phyloP scores from a whole-genome alignment of 768 basidiomycete species.

The Fomitopsis pulvina region DNA sequence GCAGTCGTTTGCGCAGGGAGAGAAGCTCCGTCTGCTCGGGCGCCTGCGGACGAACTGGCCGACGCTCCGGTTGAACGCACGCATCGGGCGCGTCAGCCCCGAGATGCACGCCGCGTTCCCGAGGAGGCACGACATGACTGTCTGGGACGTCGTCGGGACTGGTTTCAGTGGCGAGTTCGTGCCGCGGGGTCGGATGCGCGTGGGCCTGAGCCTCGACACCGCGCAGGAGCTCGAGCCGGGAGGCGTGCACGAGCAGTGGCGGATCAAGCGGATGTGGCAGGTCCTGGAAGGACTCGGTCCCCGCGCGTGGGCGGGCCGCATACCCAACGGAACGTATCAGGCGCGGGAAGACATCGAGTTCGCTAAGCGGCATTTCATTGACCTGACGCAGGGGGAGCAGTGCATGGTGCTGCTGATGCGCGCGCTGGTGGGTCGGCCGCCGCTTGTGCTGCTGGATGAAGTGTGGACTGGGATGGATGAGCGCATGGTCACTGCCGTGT shows the following conservation, averaged over 20 bases:
- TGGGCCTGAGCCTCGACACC: constrained; percentile 38
- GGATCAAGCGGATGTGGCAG: constrained; percentile 40
- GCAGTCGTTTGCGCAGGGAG: constrained; percentile 75
- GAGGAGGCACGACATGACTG: constrained; percentile 54
- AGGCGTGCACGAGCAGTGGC: constrained; percentile 30
- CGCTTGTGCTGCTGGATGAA: constrained; percentile 83
- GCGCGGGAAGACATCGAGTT: constrained; percentile 33
- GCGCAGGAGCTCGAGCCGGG: constrained; percentile 32
- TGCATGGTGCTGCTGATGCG: constrained; percentile 78
- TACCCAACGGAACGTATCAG: not conserved
- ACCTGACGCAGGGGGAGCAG: constrained; percentile 70
- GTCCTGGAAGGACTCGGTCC: constrained; percentile 67
- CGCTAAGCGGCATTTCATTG: constrained; percentile 47
- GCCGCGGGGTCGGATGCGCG: constrained; percentile 34
- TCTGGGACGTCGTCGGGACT: constrained; percentile 77
- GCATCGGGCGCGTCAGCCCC: constrained; percentile 79
- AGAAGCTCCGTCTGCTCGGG: constrained; percentile 51
- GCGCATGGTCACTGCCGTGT: constrained; percentile 59
- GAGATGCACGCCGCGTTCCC: constrained; percentile 93
- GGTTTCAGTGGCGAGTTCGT: constrained; percentile 88
- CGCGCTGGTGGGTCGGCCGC: constrained; percentile 70
- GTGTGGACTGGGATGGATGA: constrained; percentile 92
- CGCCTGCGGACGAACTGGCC: constrained; percentile 58
- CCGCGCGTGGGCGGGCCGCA: constrained; percentile 33
- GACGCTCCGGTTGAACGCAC: constrained; percentile 56